These are phyloP conservation scores for Solanum bulbocastanum DNA, from an alignment of 257 asterid species.

Conservation along the genomic window DNA sequence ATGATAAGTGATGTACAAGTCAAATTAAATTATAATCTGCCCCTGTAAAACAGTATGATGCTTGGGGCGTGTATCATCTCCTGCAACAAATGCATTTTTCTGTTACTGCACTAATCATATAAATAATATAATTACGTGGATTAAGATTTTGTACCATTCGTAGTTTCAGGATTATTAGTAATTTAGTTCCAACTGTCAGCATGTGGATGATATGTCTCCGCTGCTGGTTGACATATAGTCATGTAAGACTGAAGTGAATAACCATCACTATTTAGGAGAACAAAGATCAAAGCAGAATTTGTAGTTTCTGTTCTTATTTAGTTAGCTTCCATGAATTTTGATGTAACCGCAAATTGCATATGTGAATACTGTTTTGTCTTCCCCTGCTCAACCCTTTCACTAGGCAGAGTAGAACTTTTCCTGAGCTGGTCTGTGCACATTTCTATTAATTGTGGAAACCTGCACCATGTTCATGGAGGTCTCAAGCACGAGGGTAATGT, in stretches of 20 bases:
- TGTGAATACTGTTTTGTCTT: neutral
- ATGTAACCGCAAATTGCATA: neutral
- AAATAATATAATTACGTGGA: no score
- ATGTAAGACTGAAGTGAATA: neutral
- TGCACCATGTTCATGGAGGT: neutral
- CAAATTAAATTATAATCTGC: neutral
- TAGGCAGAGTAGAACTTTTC: neutral
- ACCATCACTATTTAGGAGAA: neutral
- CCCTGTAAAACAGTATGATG: neutral
- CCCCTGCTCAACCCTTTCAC: neutral
- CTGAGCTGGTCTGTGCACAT: neutral
- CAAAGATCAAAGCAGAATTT: neutral
- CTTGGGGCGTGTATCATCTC: neutral
- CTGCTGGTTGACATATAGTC: neutral
- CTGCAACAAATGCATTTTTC: neutral
- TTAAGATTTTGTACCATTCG: neutral
- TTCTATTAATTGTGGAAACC: neutral
- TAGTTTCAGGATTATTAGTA: neutral
- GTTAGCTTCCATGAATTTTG: neutral
- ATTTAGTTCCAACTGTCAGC: neutral
- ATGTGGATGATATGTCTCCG: neutral
- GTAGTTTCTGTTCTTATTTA: neutral
- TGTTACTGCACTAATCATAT: neutral
- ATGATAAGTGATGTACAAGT: neutral
- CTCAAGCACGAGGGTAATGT: neutral